phyloP scores from a whole-genome alignment of 495 filamentous ascomycete genomes.

The Podospora didyma region DNA sequence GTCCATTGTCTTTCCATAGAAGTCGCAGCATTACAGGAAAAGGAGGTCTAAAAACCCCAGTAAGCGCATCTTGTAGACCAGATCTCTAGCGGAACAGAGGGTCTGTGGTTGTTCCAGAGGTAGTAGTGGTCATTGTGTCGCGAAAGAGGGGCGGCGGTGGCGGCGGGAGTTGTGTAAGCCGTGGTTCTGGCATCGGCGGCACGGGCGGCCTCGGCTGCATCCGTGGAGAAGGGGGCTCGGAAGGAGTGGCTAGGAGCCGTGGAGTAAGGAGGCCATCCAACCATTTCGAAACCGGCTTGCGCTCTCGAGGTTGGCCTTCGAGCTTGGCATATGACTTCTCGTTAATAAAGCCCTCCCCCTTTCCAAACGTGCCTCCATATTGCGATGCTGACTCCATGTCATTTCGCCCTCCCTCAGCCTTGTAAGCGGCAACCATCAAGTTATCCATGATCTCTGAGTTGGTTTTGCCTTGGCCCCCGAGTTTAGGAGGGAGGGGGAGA shows the following conservation, averaged over 20 bases:
- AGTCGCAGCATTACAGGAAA: no score
- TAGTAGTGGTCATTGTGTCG: background rate
- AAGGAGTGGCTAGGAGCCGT: background rate
- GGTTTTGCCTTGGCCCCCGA: slow-evolving; percentile 9
- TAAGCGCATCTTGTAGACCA: no score
- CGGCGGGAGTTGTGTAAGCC: background rate
- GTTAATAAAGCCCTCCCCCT: background rate
- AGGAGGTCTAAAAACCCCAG: no score
- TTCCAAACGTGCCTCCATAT: no score
- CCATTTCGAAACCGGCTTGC: background rate
- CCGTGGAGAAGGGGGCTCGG: background rate
- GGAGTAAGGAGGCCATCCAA: background rate
- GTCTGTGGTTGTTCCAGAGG: background rate
- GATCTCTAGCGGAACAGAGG: no score
- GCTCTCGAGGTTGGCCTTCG: background rate
- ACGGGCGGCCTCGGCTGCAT: background rate
- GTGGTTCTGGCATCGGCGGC: background rate
- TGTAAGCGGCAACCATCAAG: slow-evolving; percentile 24
- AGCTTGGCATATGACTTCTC: background rate
- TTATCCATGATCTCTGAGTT: slow-evolving; percentile 26
- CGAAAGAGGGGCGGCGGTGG: background rate
- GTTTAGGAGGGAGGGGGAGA: background rate
- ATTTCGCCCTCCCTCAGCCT: slow-evolving; percentile 14
- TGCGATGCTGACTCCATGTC: slow-evolving; percentile 5
- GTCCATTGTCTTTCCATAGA: no score